These are phyloP conservation scores for Cryptococcus deneoformans DNA, from an alignment of 1,284 basidiomycete genomes.

Conservation along the genomic window DNA sequence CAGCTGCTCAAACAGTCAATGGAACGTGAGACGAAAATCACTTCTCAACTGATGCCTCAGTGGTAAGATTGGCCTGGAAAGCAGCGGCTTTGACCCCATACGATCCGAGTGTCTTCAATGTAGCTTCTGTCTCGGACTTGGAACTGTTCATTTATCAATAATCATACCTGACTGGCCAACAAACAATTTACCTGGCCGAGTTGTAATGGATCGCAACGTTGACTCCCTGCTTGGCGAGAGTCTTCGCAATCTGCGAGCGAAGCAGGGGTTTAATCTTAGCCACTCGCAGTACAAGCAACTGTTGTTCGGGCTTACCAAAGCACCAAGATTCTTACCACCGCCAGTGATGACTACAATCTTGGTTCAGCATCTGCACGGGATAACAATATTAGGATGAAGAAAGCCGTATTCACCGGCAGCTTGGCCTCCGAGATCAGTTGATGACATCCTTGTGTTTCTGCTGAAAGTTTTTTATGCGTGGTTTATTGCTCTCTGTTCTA, in stretches of 20 bases:
- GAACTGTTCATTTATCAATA: background rate
- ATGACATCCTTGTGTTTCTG: no score
- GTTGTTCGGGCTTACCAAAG: background rate
- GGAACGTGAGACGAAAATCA: background rate
- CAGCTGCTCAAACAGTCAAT: background rate
- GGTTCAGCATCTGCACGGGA: background rate
- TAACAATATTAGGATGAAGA: background rate
- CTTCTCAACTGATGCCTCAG: background rate
- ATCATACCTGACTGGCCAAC: no score
- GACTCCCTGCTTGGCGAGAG: slow-evolving; percentile 1
- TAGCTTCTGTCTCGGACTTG: background rate
- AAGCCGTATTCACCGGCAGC: background rate
- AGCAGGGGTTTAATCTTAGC: background rate
- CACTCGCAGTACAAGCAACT: background rate
- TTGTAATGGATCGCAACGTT: slow-evolving; percentile 3
- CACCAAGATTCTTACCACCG: slow-evolving; percentile 4
- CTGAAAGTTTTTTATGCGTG: no score
- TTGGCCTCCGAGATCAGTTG: background rate
- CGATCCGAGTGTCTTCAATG: background rate
- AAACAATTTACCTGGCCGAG: background rate
- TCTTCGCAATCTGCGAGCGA: background rate
- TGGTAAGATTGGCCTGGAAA: slow-evolving; percentile 1
- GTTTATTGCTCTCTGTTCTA: no score
- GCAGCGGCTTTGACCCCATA: background rate
- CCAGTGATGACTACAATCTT: slow-evolving; percentile 1